Percentiles rank a stretch among this genome's conserved stretches.
Evolutionary conservation across 495 filamentous ascomycete genomes (phyloP).

Genomic region (Penicillium maclennaniae): DNA sequence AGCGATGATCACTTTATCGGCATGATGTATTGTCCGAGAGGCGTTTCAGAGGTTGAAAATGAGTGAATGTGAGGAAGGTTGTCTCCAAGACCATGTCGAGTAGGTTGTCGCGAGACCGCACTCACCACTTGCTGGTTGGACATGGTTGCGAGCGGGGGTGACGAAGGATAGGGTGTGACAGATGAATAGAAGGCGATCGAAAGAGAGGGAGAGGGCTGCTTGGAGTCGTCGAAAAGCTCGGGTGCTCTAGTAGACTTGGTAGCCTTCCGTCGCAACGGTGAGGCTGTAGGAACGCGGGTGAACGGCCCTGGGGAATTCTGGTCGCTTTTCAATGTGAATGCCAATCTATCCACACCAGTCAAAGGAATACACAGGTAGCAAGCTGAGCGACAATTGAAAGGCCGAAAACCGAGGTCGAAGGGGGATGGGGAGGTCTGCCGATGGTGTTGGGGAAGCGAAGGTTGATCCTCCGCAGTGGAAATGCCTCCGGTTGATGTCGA

Average conservation of each 20-base stretch:
- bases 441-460: constrained; percentile 43
- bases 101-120: constrained; percentile 27
- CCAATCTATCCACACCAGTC: not conserved
- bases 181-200: not conserved
- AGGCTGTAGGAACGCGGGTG: constrained; percentile 20
- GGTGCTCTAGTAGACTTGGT: constrained; percentile 5
- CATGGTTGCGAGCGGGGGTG: constrained; percentile 37
- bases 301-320: constrained; percentile 4
- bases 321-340: not conserved
- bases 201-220: not conserved
- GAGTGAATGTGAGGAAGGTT: not conserved
- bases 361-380: not conserved
- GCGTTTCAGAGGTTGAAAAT: not conserved
- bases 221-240: not conserved
- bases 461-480: constrained; percentile 40
- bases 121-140: constrained; percentile 65
- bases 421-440: constrained; percentile 19
- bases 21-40: not conserved
- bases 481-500: constrained; percentile 23
- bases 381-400: not conserved
- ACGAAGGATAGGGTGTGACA: not conserved
- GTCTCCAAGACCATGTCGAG: constrained; percentile 9
- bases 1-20: constrained; percentile 20
- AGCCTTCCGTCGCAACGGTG: constrained; percentile 24
- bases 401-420: constrained; percentile 2